These are phyloP conservation scores for Przewalskia tangutica DNA, from an alignment of 257 asterid genomes.

Conservation along the genomic window DNA sequence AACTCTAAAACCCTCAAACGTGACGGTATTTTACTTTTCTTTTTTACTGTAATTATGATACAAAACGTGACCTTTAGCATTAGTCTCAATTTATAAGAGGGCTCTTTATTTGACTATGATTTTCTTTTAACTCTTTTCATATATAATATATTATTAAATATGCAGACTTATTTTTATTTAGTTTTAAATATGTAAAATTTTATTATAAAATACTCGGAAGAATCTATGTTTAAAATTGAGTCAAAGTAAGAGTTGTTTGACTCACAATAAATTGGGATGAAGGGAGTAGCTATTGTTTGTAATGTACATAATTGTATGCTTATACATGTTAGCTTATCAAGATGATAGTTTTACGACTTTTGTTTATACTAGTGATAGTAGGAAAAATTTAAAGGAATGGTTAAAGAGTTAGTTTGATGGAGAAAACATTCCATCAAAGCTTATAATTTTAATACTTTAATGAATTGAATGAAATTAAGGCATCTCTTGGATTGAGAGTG, in stretches of 20 bases:
- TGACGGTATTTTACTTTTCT: conserved; percentile 46
- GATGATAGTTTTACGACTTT: neutral
- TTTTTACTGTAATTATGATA: neutral
- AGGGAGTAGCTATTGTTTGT: too few species aligned
- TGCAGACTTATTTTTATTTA: too few species aligned
- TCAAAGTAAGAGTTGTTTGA: too few species aligned
- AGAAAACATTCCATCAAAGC: neutral
- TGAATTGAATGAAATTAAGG: conserved; percentile 78
- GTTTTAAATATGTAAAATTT: too few species aligned
- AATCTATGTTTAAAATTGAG: too few species aligned
- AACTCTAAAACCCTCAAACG: conserved; percentile 80
- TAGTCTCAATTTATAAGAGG: too few species aligned
- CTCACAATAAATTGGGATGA: too few species aligned
- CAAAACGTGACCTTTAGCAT: too few species aligned
- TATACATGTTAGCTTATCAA: neutral
- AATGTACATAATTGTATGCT: neutral
- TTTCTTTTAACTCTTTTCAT: too few species aligned
- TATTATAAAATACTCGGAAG: too few species aligned
- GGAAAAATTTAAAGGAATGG: neutral
- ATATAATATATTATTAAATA: too few species aligned
- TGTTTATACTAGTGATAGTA: neutral
- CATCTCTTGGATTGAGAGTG: conserved; percentile 98
- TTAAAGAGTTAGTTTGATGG: neutral
- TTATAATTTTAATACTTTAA: neutral
- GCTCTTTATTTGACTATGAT: too few species aligned